Evolutionary conservation across 106 monocot species (phyloP), one percentile per base, ranked within the genome.

Genomic region (Dendrobium officinale): DNA sequence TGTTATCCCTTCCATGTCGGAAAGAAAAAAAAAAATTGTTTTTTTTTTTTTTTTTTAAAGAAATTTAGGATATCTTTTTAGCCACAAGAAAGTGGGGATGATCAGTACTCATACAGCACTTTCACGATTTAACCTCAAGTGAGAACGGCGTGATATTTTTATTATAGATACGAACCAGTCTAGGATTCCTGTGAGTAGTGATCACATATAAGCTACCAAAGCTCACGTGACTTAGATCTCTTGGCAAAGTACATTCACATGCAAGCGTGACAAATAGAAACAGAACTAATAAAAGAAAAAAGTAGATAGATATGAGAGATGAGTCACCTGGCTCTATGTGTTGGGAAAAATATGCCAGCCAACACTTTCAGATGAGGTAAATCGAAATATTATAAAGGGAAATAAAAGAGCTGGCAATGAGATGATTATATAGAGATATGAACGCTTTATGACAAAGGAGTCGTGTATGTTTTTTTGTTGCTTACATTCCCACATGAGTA

Each of bases 161-260:
- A 51, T 11, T 24, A n/a, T 66, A 26, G 22, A 66, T 9, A 24
- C 24, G 64, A 66, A 26, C 9, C 64, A 22, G 26, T 72, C 31
- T 72, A 72, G 33, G 72, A 72, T 27, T 13, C 72, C 37, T 51
- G 51, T 51, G 51, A 51, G 51, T 13, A 15, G 51, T 51, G 51
- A 51, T 70, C 13, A 31, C 33, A 43, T 6, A 74, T 74, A 43
- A 42, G 74, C 74, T 42, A 19, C 16, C 74, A 74, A 74, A 74
- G 42, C 19, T 74, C 74, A 74, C 74, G 74, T 74, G 74, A 74
- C 31, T 74, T 74, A 5, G 43, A 74, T 74, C 43, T 74, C 74
- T 74, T 5, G 16, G 74, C 19, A 33, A 74, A 74, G 74, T 74
- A 74, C 74, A 43, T 74, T 74, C 74, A 74, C 74, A 43, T 74